Base-by-base conservation (phyloP, 306 rosid genomes). In the Fragaria ananassa region DNA sequence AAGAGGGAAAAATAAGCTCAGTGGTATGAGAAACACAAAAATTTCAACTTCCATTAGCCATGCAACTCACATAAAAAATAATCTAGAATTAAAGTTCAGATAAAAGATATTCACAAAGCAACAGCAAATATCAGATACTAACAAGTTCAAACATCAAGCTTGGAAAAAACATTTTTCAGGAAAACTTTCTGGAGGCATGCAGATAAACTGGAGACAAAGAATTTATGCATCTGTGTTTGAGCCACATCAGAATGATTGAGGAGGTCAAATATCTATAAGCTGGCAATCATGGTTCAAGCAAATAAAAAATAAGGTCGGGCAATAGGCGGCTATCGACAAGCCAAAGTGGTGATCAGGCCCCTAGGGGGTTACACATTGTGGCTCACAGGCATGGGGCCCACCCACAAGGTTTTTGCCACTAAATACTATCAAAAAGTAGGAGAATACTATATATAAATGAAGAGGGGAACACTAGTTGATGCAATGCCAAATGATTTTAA, bases 1-100 rank as follows among this genome's bases (percentile, higher is more conserved):
- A 64, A 54, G 34, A 66, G 56, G 54, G 42, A 27, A 45, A 45
- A 82, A 66, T 58, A 51, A 29, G 71, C 9, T 58, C 19, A 74
- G 67, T 53, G 46, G 54, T 9, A 13, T 14, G 62, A 41, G 49
- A 65, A 29, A 39, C 42, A 46, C 45, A 34, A 2, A 47, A 11
- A 50, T 45, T 29, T 44, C 50, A 65, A 25, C 34, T 14, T 72
- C 44, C 37, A 27, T 8, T 69, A 49, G 18, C 46, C 19, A 35
- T 17, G 37, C 77, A 11, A 51, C 13, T 14, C 54, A 58, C 49
- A 62, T 0, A 63, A 29, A 23, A 68, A 25, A 58, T 62, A 35
- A 2, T 73, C 9, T 7, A 53, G 37, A 4, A 13, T 12, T 7
- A 53, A 35, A 2, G 13, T 23, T 29, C 1, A 12, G 53, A 35